Base-by-base conservation (phyloP, 1,284 basidiomycete species). In the Leccinum insigne region DNA sequence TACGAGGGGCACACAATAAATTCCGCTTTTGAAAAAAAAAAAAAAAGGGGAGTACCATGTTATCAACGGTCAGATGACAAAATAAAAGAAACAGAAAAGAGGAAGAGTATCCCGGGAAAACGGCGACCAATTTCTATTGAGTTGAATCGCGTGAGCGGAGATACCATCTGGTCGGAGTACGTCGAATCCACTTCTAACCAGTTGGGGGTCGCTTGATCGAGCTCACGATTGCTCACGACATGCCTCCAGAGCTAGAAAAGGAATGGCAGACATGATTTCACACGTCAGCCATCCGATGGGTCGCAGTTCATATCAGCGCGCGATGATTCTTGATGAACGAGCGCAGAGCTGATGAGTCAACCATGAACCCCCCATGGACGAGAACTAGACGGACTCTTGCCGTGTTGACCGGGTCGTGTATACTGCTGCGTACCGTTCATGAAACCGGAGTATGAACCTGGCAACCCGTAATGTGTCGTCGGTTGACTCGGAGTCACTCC, bases 301-400 rank as follows among this genome's bases (percentile, higher is more conserved):
- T 61, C 60, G 64, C 57, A 52, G n/a, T 26, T 56, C 62, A 62
- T 38, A 60, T 64, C 52, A n/a, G 64, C 44, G 35, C 42, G 62
- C 13, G 16, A 67, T 54, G 40, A 59, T 44, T 16, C 44, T 47
- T 49, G 42, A 7, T 35, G 21, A 63, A 42, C 42, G 49, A 42
- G 21, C 38, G 35, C 16, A 58, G 58, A 66, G 60, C 63, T 60
- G 26, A 61, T 16, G 47, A 14, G 14, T 74, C 64, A 77, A 26
- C 74, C 73, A 59, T 65, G 71, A 21, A 70, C 62, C 29, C 75
- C 74, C 75, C 76, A 77, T 29, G 65, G 21, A 2, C 61, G 74
- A 40, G 74, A 67, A 7, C 66, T 65, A 4, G 72, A 66, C 0
- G 74, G 65, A 65, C 54, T 72, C 60, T 66, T 66, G 29, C 67